Base-by-base conservation (phyloP, 1,284 basidiomycete species). In the Ustilago sp. region DNA sequence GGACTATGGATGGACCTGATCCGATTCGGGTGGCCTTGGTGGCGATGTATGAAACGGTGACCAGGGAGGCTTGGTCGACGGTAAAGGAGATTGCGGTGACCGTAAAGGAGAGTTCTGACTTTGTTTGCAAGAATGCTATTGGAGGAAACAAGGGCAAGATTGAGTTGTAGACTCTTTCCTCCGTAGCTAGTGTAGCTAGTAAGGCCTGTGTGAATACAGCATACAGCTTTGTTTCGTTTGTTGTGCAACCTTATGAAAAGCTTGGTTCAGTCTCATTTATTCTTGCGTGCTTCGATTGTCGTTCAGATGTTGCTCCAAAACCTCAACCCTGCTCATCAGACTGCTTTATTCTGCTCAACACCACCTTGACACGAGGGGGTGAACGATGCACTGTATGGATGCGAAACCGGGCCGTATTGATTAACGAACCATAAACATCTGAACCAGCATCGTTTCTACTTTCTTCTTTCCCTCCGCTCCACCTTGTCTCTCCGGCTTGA, bases 341-440 rank as follows among this genome's bases (percentile, higher is more conserved):
- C 23, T 28, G 23, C 23, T 28, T 28, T 28, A 28, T 28, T 28
- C 23, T 28, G 23, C 23, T 28, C 23, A 28, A 28, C 23, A 28
- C 23, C 23, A 28, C 23, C 23, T 28, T 28, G 23, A 28, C 23
- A 28, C 23, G 23, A 3, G 23, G 23, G 23, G 23, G 3, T 3
- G 23, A 28, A 28, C 23, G 23, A 28, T 28, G 23, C 23, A 28
- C 23, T 3, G 23, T 28, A 28, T 28, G 23, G 23, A 28, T 28
- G 23, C 23, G 3, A 28, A 28, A 28, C 3, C 23, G 23, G 23
- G 23, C 23, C 23, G 23, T 28, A 28, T 28, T 28, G 23, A 43
- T 53, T 36, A 73, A 45, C 92, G 89, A 62, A 94, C 90, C 86
- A 91, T 93, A 87, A 90, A 94, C 79, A 92, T 90, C 83, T 93